phyloP scores from a whole-genome alignment of 192 early-diverging fungal species.

The Dissophora ornata region DNA sequence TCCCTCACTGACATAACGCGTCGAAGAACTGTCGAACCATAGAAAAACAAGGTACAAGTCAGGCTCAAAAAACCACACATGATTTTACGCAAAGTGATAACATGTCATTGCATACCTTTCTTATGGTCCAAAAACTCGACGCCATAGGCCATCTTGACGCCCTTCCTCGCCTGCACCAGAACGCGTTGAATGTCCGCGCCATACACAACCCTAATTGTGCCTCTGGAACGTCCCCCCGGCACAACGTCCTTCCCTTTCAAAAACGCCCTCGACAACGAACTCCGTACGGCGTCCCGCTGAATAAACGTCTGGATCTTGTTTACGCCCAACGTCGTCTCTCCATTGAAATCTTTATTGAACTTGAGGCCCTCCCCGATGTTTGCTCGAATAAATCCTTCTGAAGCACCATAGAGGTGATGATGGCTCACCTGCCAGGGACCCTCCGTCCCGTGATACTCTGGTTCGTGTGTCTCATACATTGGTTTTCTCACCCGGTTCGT shows the following conservation, averaged over 20 bases:
- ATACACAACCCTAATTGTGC: conserved; percentile 37
- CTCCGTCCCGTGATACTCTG: conserved; percentile 32
- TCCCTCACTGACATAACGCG: conserved; percentile 38
- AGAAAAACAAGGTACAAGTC: no score
- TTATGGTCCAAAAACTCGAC: conserved; percentile 44
- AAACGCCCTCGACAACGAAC: conserved; percentile 44
- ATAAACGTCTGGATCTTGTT: conserved; percentile 40
- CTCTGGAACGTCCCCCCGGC: conserved; percentile 21
- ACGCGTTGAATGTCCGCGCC: conserved; percentile 12
- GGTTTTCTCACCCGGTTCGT: conserved; percentile 20
- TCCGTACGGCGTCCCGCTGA: conserved; percentile 37
- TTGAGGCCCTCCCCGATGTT: conserved; percentile 21
- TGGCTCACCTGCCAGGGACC: conserved; percentile 45
- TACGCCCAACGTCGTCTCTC: conserved; percentile 30
- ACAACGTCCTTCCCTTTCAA: conserved; percentile 17
- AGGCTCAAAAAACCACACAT: not conserved
- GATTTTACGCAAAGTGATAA: no score
- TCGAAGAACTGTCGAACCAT: conserved; percentile 19
- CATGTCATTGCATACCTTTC: conserved; percentile 23
- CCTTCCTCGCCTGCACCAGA: conserved; percentile 15
- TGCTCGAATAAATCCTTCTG: conserved; percentile 19
- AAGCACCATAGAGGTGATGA: conserved; percentile 18
- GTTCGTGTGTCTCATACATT: conserved; percentile 25
- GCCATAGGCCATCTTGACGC: conserved; percentile 33
- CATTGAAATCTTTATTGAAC: conserved; percentile 45